Base-by-base conservation (phyloP, 208 protist genomes). In the Leishmania major region DNA sequence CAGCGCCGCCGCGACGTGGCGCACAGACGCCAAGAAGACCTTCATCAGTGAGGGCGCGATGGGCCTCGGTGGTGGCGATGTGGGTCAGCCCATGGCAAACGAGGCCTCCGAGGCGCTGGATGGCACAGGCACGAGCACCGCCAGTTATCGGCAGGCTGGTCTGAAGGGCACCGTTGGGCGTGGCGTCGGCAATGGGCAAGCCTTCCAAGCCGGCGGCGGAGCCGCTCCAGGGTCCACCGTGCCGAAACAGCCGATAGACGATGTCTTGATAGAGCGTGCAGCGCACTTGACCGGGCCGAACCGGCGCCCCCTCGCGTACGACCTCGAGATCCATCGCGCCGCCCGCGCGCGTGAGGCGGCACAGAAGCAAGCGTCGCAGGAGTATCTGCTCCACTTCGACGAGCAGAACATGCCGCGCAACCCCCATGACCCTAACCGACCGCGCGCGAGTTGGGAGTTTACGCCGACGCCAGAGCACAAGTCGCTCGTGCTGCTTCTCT, bases 401-500 rank as follows among this genome's bases (percentile, higher is more conserved):
- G 86, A 87, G 60, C 6, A 51, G 19, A 84, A 94, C 82, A 94
- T 94, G 91, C 91, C 91, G 6, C 89, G 88, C 7, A 55, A 92
- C 35, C 88, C 91, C 0, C 40, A 77, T 13, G 75, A 94, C 73
- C 31, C 81, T 47, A 37, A 66, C 0, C 84, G 84, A n/a, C 1
- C 1, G 75, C 81, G 79, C 3, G 93, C 92, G 49, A 82, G 37
- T 19, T 96, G 93, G 93, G 91, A 96, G 80, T 96, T 90, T 77
- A 88, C 45, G 57, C 91, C 92, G 15, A 92, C 89, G 6, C 84
- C 85, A 17, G 92, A 96, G 78, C 93, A 96, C 88, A 90, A 89
- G 40, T 89, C 90, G 7, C 91, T 97, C 62, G 93, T 96, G 31
- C 78, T 96, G 69, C 82, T 96, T 70, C 87, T 96, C 22, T 97